Base-by-base conservation (phyloP, 805 yeast species). In the Maudiozyma saulgeensis region DNA sequence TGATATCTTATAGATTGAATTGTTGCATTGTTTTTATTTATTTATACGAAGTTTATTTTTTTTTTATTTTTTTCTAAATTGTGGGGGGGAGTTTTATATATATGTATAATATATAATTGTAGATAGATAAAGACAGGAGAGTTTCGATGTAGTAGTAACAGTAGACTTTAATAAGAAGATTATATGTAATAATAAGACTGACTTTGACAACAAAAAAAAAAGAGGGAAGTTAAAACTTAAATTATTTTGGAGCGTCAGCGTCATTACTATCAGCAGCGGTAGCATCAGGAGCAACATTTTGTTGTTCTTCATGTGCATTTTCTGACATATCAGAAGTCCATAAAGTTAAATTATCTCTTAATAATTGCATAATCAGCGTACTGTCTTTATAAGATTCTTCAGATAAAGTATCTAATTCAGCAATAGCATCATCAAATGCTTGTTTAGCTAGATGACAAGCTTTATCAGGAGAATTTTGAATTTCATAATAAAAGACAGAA, bases 341-440 rank as follows among this genome's bases (percentile, higher is more conserved):
- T 77, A 91, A 82, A 58, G 98, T 91, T 77, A 91, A 79, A 81
- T 91, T 91, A 75, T 93, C 98, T 77, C 97, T 86, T 71, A 93
- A 82, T 71, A 93, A 82, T 81, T 93, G 98, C 99, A 93, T 93
- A 69, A 93, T 93, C 71, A 93, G 82, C 61, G 98, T 93, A 56
- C 97, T 89, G 73, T 91, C 99, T 74, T 91, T 93, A 82, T 93
- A 91, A 59, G 96, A 86, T 76, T 91, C 99, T 76, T 91, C 99
- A 43, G 96, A 87, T 68, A 91, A 79, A 59, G 97, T 87, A 75
- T 91, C 99, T 70, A 91, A 81, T 76, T 93, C 98, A 56, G 99
- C 96, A 69, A 91, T 95, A 56, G 99, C 99, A 68, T 91, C 98
- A 72, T 91, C 99, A 62, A 93, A 91, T 39, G 99, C 98, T 76